Evolutionary conservation across 176 grass and related monocot genomes (phyloP).

Genomic region (Carex pumila): DNA sequence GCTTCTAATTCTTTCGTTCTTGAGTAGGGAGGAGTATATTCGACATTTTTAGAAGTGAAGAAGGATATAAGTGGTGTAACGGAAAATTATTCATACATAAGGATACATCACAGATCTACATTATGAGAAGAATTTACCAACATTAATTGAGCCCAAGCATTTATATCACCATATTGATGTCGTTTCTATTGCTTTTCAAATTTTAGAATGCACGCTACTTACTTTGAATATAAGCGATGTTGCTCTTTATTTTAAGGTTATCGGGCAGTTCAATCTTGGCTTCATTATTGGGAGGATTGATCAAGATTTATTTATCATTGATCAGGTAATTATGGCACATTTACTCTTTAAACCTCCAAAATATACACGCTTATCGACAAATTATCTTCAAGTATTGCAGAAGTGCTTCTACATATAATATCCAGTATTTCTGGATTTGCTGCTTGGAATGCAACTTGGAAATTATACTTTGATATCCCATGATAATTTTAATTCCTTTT

Average conservation of each 20-base stretch:
- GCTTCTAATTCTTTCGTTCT: neutral
- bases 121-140: neutral
- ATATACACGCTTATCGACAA: neutral
- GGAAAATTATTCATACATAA: neutral
- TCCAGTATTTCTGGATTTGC: neutral
- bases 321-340: slow-evolving; percentile 62
- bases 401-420: neutral
- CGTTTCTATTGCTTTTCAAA: neutral
- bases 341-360: neutral
- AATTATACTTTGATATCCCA: neutral
- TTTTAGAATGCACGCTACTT: neutral
- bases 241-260: slow-evolving; percentile 50
- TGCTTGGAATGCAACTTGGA: slow-evolving; percentile 26
- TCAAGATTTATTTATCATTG: slow-evolving; percentile 91
- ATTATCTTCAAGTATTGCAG: neutral
- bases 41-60: neutral
- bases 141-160: neutral
- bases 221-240: neutral
- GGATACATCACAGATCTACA: neutral
- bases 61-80: neutral
- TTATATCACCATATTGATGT: neutral
- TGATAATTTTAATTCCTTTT: neutral
- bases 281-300: slow-evolving; percentile 92
- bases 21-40: neutral
- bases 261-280: slow-evolving; percentile 99